These are phyloP conservation scores for Chlorella sorokiniana DNA, from an alignment of 139 green algal genomes.

Conservation along the genomic window DNA sequence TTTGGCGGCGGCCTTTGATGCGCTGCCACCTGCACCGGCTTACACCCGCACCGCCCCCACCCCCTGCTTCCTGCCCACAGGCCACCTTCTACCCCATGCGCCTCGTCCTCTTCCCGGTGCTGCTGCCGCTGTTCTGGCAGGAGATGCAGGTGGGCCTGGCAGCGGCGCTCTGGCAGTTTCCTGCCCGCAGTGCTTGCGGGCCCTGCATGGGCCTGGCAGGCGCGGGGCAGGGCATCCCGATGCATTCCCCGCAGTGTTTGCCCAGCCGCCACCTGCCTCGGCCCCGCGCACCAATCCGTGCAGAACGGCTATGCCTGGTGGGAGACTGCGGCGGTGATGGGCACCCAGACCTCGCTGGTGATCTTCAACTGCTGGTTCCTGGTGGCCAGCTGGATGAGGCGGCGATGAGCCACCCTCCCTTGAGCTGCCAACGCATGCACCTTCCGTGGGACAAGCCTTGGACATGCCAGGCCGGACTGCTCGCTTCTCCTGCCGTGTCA, in stretches of 20 bases:
- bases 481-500: no score
- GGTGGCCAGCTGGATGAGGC: not conserved
- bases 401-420: not conserved
- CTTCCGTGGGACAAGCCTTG: no score
- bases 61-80: not conserved
- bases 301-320: slow-evolving; percentile 16
- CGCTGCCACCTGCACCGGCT: no score
- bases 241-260: no score
- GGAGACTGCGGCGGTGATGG: slow-evolving; percentile 19
- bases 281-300: not conserved
- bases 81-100: slow-evolving; percentile 22
- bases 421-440: not conserved
- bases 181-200: no score
- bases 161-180: no score
- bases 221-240: no score
- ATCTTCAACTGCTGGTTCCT: slow-evolving; percentile 29
- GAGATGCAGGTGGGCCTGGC: slow-evolving; percentile 9
- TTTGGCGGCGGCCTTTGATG: no score
- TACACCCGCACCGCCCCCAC: not conserved
- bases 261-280: no score
- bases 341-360: slow-evolving; percentile 9
- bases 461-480: not conserved
- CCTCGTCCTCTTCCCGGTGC: slow-evolving; percentile 22
- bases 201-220: no score
- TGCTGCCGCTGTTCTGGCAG: slow-evolving; percentile 26